These are phyloP conservation scores for Rubia tinctorum DNA, from an alignment of 305 asterid genomes.

Conservation along the genomic window DNA sequence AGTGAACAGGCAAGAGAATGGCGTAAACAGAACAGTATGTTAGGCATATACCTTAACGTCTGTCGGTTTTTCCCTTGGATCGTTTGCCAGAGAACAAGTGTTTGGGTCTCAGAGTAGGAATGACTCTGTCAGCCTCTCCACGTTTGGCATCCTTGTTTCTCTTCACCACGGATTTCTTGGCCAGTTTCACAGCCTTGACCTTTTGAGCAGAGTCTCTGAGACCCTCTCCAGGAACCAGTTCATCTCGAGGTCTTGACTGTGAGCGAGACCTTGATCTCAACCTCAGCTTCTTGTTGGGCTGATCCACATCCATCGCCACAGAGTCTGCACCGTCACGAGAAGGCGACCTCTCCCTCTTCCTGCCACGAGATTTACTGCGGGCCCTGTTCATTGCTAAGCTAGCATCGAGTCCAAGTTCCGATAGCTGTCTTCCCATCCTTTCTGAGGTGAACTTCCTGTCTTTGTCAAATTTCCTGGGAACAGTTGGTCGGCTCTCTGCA, in stretches of 20 bases:
- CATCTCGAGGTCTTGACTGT: conserved; percentile 49
- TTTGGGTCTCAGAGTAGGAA: conserved; percentile 76
- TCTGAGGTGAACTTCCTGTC: conserved; percentile 53
- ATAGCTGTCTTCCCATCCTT: conserved; percentile 89
- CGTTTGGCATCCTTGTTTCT: conserved; percentile 81
- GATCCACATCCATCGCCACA: conserved; percentile 64
- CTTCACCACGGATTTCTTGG: conserved; percentile 45
- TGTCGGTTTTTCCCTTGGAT: conserved; percentile 65
- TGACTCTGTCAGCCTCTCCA: conserved; percentile 88
- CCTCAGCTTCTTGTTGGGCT: conserved; percentile 63
- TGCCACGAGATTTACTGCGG: conserved; percentile 76
- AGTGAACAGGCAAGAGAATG: background rate
- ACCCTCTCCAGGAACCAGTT: conserved; percentile 86
- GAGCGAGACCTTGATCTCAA: conserved; percentile 42
- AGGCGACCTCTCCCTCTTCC: conserved; percentile 81
- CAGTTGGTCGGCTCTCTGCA: conserved; percentile 78
- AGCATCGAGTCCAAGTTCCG: conserved; percentile 76
- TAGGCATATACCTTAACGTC: conserved; percentile 38
- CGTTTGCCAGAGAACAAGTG: conserved; percentile 88
- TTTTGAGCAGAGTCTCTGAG: conserved; percentile 71
- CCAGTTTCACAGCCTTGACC: conserved; percentile 59
- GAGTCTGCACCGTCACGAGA: conserved; percentile 26
- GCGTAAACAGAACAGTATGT: background rate
- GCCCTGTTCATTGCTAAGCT: conserved; percentile 59
- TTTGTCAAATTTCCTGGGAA: conserved; percentile 82